Conservation (phyloP, 1,284 basidiomycete species). For the Bondarzewia mesenterica region DNA sequence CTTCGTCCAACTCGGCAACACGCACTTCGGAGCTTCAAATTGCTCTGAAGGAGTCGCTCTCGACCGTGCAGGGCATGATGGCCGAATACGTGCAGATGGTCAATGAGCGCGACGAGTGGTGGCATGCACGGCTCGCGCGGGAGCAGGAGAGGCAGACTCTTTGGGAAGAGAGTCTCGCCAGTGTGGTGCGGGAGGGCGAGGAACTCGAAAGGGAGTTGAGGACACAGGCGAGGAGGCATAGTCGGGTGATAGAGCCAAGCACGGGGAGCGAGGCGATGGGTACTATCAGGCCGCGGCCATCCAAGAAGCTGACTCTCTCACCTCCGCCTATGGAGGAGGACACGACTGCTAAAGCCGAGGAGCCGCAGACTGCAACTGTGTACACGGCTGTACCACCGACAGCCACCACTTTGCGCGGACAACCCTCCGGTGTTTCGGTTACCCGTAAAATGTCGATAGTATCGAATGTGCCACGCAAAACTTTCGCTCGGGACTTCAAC, state of each 20-base stretch:
- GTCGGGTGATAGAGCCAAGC: slow-evolving; percentile 37
- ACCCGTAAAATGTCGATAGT: slow-evolving; percentile 1
- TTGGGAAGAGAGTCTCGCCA: slow-evolving; percentile 91
- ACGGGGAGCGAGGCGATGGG: slow-evolving; percentile 15
- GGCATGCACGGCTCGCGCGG: slow-evolving; percentile 47
- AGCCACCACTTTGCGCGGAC: background rate
- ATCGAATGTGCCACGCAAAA: no score
- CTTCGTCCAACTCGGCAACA: slow-evolving; percentile 26
- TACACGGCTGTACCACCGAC: background rate
- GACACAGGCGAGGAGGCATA: slow-evolving; percentile 50
- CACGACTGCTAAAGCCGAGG: slow-evolving; percentile 1
- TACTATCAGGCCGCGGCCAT: slow-evolving; percentile 19
- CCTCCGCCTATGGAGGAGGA: slow-evolving; percentile 3
- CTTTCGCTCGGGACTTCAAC: background rate
- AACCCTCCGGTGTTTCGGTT: slow-evolving; percentile 1
- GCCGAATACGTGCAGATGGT: slow-evolving; percentile 70
- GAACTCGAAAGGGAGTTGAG: slow-evolving; percentile 77
- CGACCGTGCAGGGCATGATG: slow-evolving; percentile 51
- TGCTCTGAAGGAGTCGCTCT: slow-evolving; percentile 61
- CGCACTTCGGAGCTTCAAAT: slow-evolving; percentile 40
- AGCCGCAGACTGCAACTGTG: background rate
- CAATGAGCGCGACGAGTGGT: slow-evolving; percentile 80
- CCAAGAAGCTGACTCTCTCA: slow-evolving; percentile 8
- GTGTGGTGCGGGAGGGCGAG: slow-evolving; percentile 83
- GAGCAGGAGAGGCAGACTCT: slow-evolving; percentile 72